phyloP scores from a whole-genome alignment of 1,284 basidiomycete species.

The Cutaneotrichosporon dermatis region DNA sequence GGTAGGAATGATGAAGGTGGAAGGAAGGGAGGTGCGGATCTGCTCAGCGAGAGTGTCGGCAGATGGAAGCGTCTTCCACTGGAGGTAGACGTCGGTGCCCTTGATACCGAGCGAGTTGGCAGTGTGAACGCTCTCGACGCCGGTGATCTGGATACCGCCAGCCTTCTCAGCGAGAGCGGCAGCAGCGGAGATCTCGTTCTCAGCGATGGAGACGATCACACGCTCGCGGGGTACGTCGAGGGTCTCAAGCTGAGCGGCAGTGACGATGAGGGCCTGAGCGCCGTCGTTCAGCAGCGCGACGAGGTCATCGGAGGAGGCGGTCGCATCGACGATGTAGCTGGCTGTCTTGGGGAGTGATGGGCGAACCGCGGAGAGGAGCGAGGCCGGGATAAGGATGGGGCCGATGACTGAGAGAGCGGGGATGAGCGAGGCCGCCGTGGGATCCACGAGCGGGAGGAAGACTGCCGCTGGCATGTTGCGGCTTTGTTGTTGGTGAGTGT shows the following conservation, averaged over 20 bases:
- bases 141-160: constrained; percentile 30
- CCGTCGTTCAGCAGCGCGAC: constrained; percentile 68
- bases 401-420: constrained; percentile 65
- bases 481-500: no score
- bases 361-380: constrained; percentile 37
- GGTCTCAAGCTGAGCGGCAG: constrained; percentile 61
- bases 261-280: constrained; percentile 69
- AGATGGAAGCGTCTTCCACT: constrained; percentile 51
- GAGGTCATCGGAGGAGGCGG: constrained; percentile 58
- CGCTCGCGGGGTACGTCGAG: constrained; percentile 65
- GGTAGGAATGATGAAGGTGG: constrained; percentile 70
- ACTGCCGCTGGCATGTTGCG: constrained; percentile 41
- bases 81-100: constrained; percentile 61
- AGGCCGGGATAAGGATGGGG: constrained; percentile 61
- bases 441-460: constrained; percentile 50
- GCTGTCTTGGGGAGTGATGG: constrained; percentile 33
- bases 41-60: constrained; percentile 52
- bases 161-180: constrained; percentile 53
- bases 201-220: constrained; percentile 67
- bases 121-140: constrained; percentile 50
- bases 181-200: constrained; percentile 65
- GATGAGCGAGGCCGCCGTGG: constrained; percentile 53
- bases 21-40: constrained; percentile 62
- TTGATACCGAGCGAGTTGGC: constrained; percentile 68
- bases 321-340: constrained; percentile 58